Evolutionary conservation across 495 filamentous ascomycete genomes (phyloP), one percentile per base, ranked within the genome.

Genomic region (Penicillium argentinense): DNA sequence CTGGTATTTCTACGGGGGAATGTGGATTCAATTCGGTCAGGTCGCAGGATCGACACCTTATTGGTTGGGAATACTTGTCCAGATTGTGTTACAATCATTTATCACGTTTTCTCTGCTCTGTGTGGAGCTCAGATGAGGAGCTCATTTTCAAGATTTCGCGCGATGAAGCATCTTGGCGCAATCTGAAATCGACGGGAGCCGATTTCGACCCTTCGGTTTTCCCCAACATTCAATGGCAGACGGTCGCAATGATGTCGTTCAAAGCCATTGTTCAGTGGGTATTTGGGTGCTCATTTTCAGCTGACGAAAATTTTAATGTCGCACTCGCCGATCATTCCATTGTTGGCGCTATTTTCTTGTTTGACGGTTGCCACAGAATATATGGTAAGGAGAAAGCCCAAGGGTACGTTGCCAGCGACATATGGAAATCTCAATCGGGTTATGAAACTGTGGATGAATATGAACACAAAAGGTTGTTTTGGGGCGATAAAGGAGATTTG

Each of bases 111-210:
- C 42, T 1, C 25, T 45, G 13, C 42, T 36, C 22, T 45, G 42
- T 26, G 30, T 45, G 19, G 42, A 45, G 32, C n/a, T n/a, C n/a
- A n/a, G n/a, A n/a, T n/a, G n/a, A n/a, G n/a, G n/a, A n/a, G n/a
- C 42, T 45, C 5, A 6, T 45, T 7, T 45, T 45, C 42, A 37
- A 45, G n/a, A 32, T 45, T 4, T 45, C 42, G 13, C 42, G 42
- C 14, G 42, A 45, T 19, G 42, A 45, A 36, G 42, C 42, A 4
- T 32, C 32, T 16, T 45, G 42, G 42, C 42, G 42, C 6, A 22
- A 32, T 4, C n/a, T 45, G 19, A 22, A 45, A 37, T 26, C 42
- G 2, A 24, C 25, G 3, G 42, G 34, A 11, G 30, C 28, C 0
- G 25, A 40, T 9, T 21, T 28, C 13, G 38, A 40, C 14, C 27